Base-by-base conservation (phyloP, 768 basidiomycete species). In the Pleurotus ostreatus region DNA sequence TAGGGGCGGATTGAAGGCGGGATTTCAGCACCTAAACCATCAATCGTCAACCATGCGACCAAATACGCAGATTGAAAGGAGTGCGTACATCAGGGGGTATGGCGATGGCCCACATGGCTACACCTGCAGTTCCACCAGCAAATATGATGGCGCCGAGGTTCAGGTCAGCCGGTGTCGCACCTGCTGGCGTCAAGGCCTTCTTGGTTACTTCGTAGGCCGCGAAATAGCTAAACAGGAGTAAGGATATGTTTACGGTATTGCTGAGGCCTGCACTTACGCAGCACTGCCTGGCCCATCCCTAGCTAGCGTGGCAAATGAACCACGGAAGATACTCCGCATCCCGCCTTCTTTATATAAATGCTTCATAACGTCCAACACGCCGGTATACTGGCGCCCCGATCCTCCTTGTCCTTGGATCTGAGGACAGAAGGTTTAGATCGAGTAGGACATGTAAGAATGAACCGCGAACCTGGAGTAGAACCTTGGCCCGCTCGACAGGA, bases 81-180 rank as follows among this genome's bases (percentile, higher is more conserved):
- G 38, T 3, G 77, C 89, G 61, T 65, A 94, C 95, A 70, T 99
- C 96, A 46, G 96, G 95, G 47, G 97, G 97, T 62, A 99, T 97
- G 22, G 92, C 96, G 62, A 98, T 78, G 15, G 90, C 78, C 97
- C 97, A 99, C 97, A 99, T 98, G 38, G 94, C 94, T 4, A 98
- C 83, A 62, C 97, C 97, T 1, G 97, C 97, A 40, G 83, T 86
- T 53, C 95, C 97, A 61, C 97, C 97, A 51, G 96, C 94, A 55
- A 94, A 57, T 61, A 98, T 89, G 63, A 98, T 82, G 15, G 90
- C 88, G 30, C 89, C 80, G 23, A 99, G 78, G 63, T 93, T 89
- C 56, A 98, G 79, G 48, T 93, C 86, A 38, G 84, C 78, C 2
- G 90, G 80, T n/a, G 87, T 86, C 15, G 89, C 77, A 30, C 90